phyloP scores from a whole-genome alignment of 345 rosid genomes.

The Gossypium arboreum region DNA sequence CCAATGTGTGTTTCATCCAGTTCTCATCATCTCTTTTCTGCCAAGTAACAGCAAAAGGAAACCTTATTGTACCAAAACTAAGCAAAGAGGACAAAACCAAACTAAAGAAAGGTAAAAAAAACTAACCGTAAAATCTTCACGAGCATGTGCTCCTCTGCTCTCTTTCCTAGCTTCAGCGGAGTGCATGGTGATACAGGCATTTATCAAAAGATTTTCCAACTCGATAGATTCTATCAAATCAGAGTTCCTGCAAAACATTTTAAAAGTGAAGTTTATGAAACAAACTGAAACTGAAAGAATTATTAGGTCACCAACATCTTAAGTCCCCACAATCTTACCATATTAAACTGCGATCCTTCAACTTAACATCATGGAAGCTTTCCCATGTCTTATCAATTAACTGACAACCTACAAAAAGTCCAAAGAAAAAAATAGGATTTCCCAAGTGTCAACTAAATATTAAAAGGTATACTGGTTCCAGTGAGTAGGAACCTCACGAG shows the following conservation, averaged over 20 bases:
- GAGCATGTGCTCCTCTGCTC: slow-evolving; percentile 99
- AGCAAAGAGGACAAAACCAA: neutral
- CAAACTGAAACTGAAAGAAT: slow-evolving; percentile 10
- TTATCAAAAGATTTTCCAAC: slow-evolving; percentile 92
- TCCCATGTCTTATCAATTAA: slow-evolving; percentile 89
- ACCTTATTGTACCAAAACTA: neutral
- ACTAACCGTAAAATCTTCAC: slow-evolving; percentile 92
- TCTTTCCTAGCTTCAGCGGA: slow-evolving; percentile 99
- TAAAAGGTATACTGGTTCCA: neutral
- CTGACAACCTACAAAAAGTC: slow-evolving; percentile 57
- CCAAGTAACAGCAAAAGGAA: slow-evolving; percentile 17
- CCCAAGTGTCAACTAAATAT: neutral
- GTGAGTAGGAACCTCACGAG: neutral
- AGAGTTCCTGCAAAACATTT: slow-evolving; percentile 64
- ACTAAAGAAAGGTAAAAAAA: slow-evolving; percentile 2
- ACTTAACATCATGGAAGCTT: slow-evolving; percentile 76
- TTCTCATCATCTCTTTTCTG: slow-evolving; percentile 96
- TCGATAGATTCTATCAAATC: slow-evolving; percentile 95
- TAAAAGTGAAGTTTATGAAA: slow-evolving; percentile 15
- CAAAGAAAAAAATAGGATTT: neutral
- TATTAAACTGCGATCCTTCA: slow-evolving; percentile 82
- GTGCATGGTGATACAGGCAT: slow-evolving; percentile 95
- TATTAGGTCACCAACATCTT: slow-evolving; percentile 11
- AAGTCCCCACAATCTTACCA: slow-evolving; percentile 47
- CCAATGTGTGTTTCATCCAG: slow-evolving; percentile 96